phyloP scores from a whole-genome alignment of 2,329 filamentous ascomycete species.

The Verticillium nonalfalfae region DNA sequence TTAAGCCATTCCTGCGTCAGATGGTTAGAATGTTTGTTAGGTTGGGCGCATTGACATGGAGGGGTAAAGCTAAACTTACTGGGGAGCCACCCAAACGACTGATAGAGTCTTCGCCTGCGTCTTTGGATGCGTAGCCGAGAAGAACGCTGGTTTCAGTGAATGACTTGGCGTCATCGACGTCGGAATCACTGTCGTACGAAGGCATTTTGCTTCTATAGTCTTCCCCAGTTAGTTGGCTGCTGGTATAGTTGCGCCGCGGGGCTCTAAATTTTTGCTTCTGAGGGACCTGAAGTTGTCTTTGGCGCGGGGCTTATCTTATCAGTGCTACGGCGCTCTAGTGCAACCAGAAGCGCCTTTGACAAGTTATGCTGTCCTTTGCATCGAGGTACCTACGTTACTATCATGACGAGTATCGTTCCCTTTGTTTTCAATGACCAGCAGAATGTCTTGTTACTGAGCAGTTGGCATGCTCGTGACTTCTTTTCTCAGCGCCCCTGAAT shows the following conservation, averaged over 20 bases:
- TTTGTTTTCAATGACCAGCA: not conserved
- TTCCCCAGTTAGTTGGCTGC: not conserved
- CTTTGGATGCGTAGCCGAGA: constrained; percentile 80
- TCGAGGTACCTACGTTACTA: too few relatives aligned
- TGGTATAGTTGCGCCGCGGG: constrained; percentile 17
- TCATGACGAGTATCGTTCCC: not conserved
- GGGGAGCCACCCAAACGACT: constrained; percentile 84
- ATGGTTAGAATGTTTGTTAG: not conserved
- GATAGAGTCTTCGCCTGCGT: constrained; percentile 72
- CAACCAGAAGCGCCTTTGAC: not conserved
- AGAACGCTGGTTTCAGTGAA: constrained; percentile 82
- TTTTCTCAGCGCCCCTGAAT: too few relatives aligned
- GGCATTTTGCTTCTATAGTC: constrained; percentile 45
- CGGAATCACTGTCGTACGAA: constrained; percentile 81
- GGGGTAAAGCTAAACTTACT: constrained; percentile 45
- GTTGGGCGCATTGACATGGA: not conserved
- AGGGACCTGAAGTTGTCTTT: not conserved
- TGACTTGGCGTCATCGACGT: constrained; percentile 49
- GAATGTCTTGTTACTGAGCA: too few relatives aligned
- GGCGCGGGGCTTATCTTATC: constrained; percentile 24
- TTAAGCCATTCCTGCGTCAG: constrained; percentile 72
- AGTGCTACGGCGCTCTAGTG: not conserved
- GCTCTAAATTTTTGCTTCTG: constrained; percentile 29
- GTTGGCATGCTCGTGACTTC: too few relatives aligned
- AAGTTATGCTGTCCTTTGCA: too few relatives aligned